A percentile compares a stretch with the other conserved stretches of the same genome.
These are phyloP conservation scores for Apophysomyces ossiformis DNA, from an alignment of 371 early-diverging fungal species.

Conservation along the genomic window DNA sequence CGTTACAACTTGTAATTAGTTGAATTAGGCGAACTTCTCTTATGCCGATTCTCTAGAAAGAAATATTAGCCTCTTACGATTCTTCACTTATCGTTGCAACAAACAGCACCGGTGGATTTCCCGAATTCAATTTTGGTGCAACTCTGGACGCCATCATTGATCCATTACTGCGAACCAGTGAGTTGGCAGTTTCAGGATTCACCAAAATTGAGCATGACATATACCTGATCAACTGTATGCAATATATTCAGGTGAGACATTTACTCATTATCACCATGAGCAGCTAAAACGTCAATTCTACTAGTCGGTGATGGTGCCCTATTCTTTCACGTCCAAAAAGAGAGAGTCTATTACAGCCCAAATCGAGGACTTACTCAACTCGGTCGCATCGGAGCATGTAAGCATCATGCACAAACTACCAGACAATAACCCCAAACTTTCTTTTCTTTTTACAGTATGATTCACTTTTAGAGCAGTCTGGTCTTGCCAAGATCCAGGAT, in stretches of 20 bases:
- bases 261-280: neutral
- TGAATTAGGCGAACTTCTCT: neutral
- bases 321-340: constrained; percentile 41
- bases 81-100: constrained; percentile 63
- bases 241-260: constrained; percentile 64
- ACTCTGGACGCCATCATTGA: constrained; percentile 74
- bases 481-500: constrained; percentile 41
- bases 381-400: constrained; percentile 51
- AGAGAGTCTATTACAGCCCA: constrained; percentile 30
- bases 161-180: constrained; percentile 75
- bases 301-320: constrained; percentile 36
- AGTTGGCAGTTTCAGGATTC: constrained; percentile 59
- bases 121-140: constrained; percentile 63
- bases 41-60: constrained; percentile 54
- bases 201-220: constrained; percentile 67
- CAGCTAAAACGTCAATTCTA: neutral
- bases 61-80: constrained; percentile 81
- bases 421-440: neutral
- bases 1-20: constrained; percentile 64
- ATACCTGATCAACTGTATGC: constrained; percentile 77
- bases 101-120: constrained; percentile 31
- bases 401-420: neutral
- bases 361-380: constrained; percentile 34
- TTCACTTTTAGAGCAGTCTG: constrained; percentile 48
- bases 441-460: constrained; percentile 29